These are phyloP conservation scores for Backusella mclennaniae DNA, from an alignment of 192 early-diverging fungal species.

Conservation along the genomic window DNA sequence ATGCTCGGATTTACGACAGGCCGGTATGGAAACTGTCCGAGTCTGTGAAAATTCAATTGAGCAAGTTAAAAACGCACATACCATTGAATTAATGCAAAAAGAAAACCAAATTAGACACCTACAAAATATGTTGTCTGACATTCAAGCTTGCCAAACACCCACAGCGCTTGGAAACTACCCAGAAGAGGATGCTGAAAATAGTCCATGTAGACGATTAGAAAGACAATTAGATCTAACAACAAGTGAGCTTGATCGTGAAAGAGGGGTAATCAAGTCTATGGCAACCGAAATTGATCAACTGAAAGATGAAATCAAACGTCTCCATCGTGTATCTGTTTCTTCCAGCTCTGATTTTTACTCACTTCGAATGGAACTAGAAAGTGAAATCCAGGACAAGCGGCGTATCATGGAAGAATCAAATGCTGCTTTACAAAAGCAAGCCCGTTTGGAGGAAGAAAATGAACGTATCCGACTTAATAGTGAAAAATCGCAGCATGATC, in stretches of 20 bases:
- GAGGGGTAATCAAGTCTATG: neutral
- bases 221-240: constrained; percentile 30
- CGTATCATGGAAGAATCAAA: constrained; percentile 28
- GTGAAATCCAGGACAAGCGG: constrained; percentile 24
- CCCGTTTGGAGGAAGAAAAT: constrained; percentile 17
- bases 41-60: constrained; percentile 41
- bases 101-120: constrained; percentile 33
- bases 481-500: constrained; percentile 10
- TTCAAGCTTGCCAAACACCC: neutral
- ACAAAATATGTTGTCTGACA: neutral
- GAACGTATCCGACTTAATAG: constrained; percentile 8
- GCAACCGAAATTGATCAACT: constrained; percentile 3
- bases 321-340: neutral
- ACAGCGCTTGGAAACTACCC: neutral
- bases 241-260: constrained; percentile 11
- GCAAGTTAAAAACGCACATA: constrained; percentile 35
- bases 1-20: constrained; percentile 35
- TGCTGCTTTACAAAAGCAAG: constrained; percentile 16
- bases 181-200: neutral
- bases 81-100: constrained; percentile 22
- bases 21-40: constrained; percentile 40
- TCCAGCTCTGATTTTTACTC: constrained; percentile 10
- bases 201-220: constrained; percentile 22
- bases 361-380: constrained; percentile 14
- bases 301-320: neutral